Conservation (phyloP, 805 yeast species). For the Yamadazyma kitorensis region DNA sequence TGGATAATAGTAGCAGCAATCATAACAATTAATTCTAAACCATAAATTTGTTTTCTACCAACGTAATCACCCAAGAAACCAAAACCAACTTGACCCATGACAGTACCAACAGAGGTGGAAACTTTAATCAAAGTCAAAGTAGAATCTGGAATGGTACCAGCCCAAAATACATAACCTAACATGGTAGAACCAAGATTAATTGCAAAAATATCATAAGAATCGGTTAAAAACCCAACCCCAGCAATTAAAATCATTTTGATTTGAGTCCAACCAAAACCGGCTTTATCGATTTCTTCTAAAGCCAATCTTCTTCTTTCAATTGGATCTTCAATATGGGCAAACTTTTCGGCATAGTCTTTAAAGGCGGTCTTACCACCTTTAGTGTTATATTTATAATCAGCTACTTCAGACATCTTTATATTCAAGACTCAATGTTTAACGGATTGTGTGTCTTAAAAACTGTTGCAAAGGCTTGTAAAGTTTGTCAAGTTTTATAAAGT, state of each 20-base stretch:
- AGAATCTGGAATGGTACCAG: constrained; percentile 60
- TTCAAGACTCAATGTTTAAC: too few species aligned
- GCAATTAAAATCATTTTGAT: constrained; percentile 80
- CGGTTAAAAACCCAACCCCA: constrained; percentile 91
- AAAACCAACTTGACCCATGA: constrained; percentile 83
- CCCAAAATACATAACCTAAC: constrained; percentile 77
- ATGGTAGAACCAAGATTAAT: constrained; percentile 79
- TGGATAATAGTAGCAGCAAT: constrained; percentile 77
- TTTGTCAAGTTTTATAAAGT: too few species aligned
- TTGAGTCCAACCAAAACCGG: constrained; percentile 79
- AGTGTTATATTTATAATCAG: background rate
- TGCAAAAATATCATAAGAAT: constrained; percentile 89
- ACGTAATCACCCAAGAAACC: constrained; percentile 78
- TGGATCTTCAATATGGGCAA: constrained; percentile 80
- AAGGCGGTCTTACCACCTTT: constrained; percentile 82
- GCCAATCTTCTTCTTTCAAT: constrained; percentile 85
- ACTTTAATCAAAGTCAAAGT: constrained; percentile 77
- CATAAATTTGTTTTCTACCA: constrained; percentile 88
- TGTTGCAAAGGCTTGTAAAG: too few species aligned
- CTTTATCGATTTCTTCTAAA: constrained; percentile 77
- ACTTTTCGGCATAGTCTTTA: constrained; percentile 78
- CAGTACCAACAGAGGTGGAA: constrained; percentile 92
- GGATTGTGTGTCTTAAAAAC: too few species aligned
- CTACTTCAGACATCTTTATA: constrained; percentile 1
- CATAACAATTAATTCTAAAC: constrained; percentile 82